These are phyloP conservation scores for Blakeslea trispora DNA, from an alignment of 371 early-diverging fungal species.

Conservation along the genomic window DNA sequence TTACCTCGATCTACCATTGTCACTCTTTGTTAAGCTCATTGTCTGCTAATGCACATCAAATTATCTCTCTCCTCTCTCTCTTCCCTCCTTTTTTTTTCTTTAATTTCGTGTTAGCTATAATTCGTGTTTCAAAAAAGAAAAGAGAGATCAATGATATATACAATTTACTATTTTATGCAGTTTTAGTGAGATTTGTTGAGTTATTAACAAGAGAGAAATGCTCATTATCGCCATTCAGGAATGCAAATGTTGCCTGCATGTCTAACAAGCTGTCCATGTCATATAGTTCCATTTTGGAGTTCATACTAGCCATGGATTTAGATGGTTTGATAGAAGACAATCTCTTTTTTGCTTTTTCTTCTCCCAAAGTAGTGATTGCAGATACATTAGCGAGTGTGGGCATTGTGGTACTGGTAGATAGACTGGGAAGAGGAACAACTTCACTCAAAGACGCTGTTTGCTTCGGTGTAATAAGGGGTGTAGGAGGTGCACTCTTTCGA, in stretches of 20 bases:
- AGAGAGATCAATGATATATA: too few species aligned
- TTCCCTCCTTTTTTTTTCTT: too few species aligned
- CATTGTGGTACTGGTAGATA: background rate
- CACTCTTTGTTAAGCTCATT: too few species aligned
- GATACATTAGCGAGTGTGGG: too few species aligned
- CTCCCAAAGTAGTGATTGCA: background rate
- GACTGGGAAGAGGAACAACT: background rate
- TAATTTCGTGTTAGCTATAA: too few species aligned
- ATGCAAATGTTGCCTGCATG: conserved; percentile 27
- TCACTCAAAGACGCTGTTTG: background rate
- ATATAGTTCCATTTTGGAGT: conserved; percentile 17
- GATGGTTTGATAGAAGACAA: background rate
- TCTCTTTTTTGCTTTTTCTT: background rate
- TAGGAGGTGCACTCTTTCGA: conserved; percentile 19
- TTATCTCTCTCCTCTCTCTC: too few species aligned
- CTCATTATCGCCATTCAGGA: conserved; percentile 10
- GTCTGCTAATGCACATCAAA: too few species aligned
- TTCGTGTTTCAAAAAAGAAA: too few species aligned
- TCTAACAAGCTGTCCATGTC: conserved; percentile 22
- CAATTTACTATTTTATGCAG: too few species aligned
- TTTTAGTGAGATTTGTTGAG: too few species aligned
- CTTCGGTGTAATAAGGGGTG: background rate
- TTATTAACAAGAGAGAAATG: background rate
- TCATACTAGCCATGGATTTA: background rate
- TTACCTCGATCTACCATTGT: too few species aligned